Percentiles rank a stretch among this genome's conserved stretches.
Conservation (phyloP, 2,329 filamentous ascomycete genomes). For the Colletotrichum gigasporum region DNA sequence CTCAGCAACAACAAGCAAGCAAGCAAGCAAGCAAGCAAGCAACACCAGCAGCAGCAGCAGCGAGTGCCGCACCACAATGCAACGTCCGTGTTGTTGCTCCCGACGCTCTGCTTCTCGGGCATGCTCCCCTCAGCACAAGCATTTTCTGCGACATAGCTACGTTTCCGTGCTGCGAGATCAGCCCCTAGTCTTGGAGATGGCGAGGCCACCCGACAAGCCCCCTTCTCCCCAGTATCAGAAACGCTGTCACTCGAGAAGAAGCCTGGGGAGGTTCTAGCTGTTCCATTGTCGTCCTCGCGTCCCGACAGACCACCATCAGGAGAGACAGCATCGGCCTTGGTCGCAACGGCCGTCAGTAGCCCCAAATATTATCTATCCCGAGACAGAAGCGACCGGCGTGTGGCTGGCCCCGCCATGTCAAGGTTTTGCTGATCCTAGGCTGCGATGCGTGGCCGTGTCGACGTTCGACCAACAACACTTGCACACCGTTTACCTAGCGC, state of each 20-base stretch:
- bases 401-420: slow-evolving; percentile 21
- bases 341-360: slow-evolving; percentile 16
- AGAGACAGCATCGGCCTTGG: neutral
- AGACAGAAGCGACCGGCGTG: slow-evolving; percentile 12
- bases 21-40: too few species aligned
- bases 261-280: neutral
- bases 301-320: neutral
- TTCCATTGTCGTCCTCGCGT: neutral
- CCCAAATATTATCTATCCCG: slow-evolving; percentile 1
- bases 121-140: slow-evolving; percentile 11
- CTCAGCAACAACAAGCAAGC: too few species aligned
- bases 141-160: slow-evolving; percentile 13
- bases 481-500: slow-evolving; percentile 4
- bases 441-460: neutral
- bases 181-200: too few species aligned
- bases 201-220: neutral
- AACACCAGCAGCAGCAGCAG: slow-evolving; percentile 1
- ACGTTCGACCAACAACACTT: neutral
- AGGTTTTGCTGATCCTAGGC: slow-evolving; percentile 15
- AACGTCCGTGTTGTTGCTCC: slow-evolving; percentile 21
- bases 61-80: slow-evolving; percentile 20
- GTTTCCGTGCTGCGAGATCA: slow-evolving; percentile 16
- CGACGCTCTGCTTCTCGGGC: neutral
- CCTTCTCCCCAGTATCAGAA: slow-evolving; percentile 1
- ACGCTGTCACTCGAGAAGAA: neutral